Conservation (phyloP, 768 basidiomycete genomes). For the Suillus tomentosus region DNA sequence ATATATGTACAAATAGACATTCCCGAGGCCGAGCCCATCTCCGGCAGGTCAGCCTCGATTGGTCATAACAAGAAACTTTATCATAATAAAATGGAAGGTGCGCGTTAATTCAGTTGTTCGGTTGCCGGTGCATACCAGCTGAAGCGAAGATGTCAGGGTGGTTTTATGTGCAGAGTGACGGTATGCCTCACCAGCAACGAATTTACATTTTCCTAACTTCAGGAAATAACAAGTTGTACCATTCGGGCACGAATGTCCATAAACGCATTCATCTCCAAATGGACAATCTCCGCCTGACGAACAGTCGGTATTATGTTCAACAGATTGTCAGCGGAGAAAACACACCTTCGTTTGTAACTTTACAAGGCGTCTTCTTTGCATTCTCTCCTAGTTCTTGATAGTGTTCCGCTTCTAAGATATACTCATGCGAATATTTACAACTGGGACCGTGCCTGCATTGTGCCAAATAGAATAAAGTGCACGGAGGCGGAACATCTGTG, state of each 20-base stretch:
- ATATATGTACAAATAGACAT: constrained; percentile 38
- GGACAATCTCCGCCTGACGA: constrained; percentile 52
- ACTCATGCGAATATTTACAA: constrained; percentile 67
- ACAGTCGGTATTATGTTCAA: constrained; percentile 12
- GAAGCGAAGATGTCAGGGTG: constrained; percentile 13
- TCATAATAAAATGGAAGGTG: constrained; percentile 11
- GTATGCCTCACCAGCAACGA: constrained; percentile 52
- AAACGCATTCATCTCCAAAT: constrained; percentile 61
- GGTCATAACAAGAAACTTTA: constrained; percentile 6
- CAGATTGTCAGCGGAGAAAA: constrained; percentile 1
- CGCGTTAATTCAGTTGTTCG: constrained; percentile 21
- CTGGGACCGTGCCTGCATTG: constrained; percentile 58
- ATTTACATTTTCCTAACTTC: constrained; percentile 62
- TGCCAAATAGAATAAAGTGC: constrained; percentile 65
- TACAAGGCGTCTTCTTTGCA: constrained; percentile 65
- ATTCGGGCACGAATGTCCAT: constrained; percentile 42
- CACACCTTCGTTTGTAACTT: constrained; percentile 57
- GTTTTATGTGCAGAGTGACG: constrained; percentile 14
- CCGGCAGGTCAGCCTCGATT: constrained; percentile 9
- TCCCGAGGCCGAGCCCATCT: constrained; percentile 10
- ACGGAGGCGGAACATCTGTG: constrained; percentile 64
- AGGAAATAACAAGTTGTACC: constrained; percentile 53
- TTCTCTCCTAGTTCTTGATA: constrained; percentile 54
- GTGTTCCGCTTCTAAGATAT: constrained; percentile 54
- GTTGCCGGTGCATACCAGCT: constrained; percentile 45